Evolutionary conservation across 2,329 filamentous ascomycete species (phyloP).

Genomic region (Cadophora sp.): DNA sequence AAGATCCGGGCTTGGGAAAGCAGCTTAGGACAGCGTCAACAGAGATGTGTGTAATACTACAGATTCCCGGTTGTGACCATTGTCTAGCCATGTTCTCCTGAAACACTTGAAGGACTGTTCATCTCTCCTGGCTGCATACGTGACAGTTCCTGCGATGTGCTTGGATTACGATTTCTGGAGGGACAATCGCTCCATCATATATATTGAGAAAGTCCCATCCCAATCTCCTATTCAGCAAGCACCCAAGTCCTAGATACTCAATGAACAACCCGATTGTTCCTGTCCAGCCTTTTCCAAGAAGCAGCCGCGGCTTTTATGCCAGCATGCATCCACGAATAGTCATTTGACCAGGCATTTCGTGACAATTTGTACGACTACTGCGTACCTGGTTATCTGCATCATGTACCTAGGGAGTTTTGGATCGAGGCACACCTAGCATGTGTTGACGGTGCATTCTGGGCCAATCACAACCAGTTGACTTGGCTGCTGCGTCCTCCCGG

Average conservation of each 20-base stretch:
- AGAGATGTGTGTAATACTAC: slow-evolving; percentile 11
- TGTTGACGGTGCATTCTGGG: neutral
- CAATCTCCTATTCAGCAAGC: neutral
- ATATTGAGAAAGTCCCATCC: neutral
- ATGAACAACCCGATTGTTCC: neutral
- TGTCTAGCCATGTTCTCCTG: neutral
- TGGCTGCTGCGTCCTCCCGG: neutral
- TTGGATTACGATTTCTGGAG: neutral
- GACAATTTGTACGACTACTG: slow-evolving; percentile 5
- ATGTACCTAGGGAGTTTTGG: neutral
- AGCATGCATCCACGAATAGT: neutral
- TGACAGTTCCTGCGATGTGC: neutral
- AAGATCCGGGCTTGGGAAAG: slow-evolving; percentile 1
- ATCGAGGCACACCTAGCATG: neutral
- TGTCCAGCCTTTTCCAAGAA: neutral
- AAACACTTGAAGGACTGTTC: neutral
- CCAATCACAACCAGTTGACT: slow-evolving; percentile 8
- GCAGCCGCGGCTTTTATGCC: neutral
- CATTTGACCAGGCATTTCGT: slow-evolving; percentile 1
- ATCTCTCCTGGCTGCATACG: neutral
- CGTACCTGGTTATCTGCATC: slow-evolving; percentile 7
- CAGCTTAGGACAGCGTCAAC: neutral
- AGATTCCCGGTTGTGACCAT: neutral
- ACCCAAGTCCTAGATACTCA: neutral
- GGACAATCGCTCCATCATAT: neutral